Percentiles rank a stretch among this genome's conserved stretches.
Conservation (phyloP, 2,329 filamentous ascomycete species). For the Huntiella abstrusa region DNA sequence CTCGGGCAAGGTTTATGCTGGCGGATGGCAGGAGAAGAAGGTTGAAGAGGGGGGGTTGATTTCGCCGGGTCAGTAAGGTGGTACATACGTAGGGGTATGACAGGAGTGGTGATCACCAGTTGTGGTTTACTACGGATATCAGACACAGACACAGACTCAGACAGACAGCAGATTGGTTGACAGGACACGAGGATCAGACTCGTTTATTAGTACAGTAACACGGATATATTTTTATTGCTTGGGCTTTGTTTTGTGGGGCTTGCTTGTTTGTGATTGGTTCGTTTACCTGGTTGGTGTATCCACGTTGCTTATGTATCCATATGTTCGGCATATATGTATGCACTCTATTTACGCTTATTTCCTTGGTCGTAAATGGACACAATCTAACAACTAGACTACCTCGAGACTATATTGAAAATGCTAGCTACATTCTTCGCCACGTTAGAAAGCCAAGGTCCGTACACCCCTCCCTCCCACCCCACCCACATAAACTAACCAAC, state of each 20-base stretch:
- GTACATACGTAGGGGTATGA: too few relatives aligned
- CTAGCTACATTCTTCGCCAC: constrained; percentile 20
- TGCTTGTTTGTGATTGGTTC: too few relatives aligned
- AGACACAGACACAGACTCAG: too few relatives aligned
- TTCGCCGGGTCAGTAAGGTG: constrained; percentile 65
- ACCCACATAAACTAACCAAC: constrained; percentile 32
- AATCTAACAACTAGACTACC: neutral
- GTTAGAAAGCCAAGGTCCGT: constrained; percentile 27
- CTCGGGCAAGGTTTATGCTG: constrained; percentile 59
- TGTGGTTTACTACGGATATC: neutral
- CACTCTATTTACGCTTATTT: too few relatives aligned
- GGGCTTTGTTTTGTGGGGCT: too few relatives aligned
- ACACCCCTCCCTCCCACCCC: neutral
- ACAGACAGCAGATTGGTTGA: neutral
- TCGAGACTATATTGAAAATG: constrained; percentile 5
- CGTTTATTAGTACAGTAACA: neutral
- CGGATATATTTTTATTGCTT: neutral
- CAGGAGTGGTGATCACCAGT: too few relatives aligned
- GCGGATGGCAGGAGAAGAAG: constrained; percentile 69
- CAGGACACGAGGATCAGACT: neutral
- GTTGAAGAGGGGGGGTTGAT: constrained; percentile 64
- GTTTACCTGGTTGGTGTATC: too few relatives aligned
- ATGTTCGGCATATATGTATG: too few relatives aligned
- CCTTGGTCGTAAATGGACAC: too few relatives aligned
- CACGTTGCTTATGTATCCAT: too few relatives aligned